phyloP scores from a whole-genome alignment of 306 rosid species.

The Rosa multiflora region DNA sequence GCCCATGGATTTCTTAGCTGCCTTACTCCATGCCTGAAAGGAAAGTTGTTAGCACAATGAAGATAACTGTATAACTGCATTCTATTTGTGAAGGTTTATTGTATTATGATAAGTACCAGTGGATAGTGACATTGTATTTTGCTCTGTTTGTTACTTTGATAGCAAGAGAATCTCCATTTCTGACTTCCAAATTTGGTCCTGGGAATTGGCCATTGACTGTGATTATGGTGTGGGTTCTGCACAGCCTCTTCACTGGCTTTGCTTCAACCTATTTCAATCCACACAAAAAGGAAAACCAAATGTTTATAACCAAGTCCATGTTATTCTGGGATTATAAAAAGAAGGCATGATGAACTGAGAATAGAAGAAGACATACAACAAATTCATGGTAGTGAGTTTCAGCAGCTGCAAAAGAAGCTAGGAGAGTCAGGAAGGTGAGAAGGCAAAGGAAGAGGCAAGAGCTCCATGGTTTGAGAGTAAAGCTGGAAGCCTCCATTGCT shows the following conservation, averaged over 20 bases:
- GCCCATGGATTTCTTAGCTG: conserved; percentile 96
- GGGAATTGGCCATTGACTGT: conserved; percentile 87
- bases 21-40: conserved; percentile 79
- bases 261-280: conserved; percentile 46
- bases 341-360: conserved; percentile 7
- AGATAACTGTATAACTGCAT: neutral
- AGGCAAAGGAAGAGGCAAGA: conserved; percentile 41
- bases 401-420: conserved; percentile 40
- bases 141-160: conserved; percentile 63
- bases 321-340: neutral
- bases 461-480: conserved; percentile 26
- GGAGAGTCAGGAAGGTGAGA: conserved; percentile 38
- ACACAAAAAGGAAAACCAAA: conserved; percentile 7
- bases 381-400: conserved; percentile 73
- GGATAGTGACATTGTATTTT: conserved; percentile 66
- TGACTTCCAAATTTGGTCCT: conserved; percentile 59
- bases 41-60: conserved; percentile 11
- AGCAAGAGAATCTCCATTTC: conserved; percentile 76
- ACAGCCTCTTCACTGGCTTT: conserved; percentile 75
- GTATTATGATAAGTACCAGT: conserved; percentile 46
- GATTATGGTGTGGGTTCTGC: conserved; percentile 60
- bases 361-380: conserved; percentile 53
- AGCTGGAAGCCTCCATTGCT: conserved; percentile 49
- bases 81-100: neutral
- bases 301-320: conserved; percentile 1